Conservation (phyloP, 768 basidiomycete species). For the Leccinum fibrillosum region DNA sequence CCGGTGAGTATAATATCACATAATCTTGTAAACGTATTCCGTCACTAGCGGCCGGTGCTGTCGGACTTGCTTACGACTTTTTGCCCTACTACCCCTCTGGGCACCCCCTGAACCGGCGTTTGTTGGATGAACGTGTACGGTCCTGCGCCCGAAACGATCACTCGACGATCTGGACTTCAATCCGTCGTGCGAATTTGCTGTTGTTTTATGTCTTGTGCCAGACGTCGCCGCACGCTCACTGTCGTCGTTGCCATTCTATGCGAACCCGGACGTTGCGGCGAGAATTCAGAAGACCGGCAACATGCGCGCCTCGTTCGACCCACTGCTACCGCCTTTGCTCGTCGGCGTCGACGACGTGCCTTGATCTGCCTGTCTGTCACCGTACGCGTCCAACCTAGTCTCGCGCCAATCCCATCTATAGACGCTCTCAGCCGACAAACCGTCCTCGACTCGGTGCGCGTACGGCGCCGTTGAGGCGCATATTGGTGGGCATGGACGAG, state of each 20-base stretch:
- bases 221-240: conserved; percentile 25
- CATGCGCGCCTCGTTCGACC: conserved; percentile 27
- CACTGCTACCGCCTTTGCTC: conserved; percentile 4
- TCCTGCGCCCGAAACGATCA: conserved; percentile 38
- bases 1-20: too few species aligned
- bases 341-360: neutral
- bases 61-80: too few species aligned
- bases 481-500: conserved; percentile 52
- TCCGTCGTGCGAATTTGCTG: conserved; percentile 53
- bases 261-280: conserved; percentile 35
- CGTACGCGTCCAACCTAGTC: conserved; percentile 41
- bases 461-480: conserved; percentile 40
- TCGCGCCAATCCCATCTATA: conserved; percentile 80
- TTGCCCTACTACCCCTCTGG: too few species aligned
- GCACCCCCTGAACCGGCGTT: too few species aligned
- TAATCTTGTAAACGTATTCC: too few species aligned
- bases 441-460: conserved; percentile 60
- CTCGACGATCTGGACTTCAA: conserved; percentile 44
- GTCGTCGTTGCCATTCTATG: conserved; percentile 44
- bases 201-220: conserved; percentile 43
- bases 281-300: conserved; percentile 21
- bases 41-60: too few species aligned
- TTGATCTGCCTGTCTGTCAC: conserved; percentile 15
- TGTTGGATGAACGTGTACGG: too few species aligned
- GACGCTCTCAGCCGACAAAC: conserved; percentile 55